Evolutionary conservation across 371 early-diverging fungal species (phyloP).

Genomic region (Mortierella sp.): DNA sequence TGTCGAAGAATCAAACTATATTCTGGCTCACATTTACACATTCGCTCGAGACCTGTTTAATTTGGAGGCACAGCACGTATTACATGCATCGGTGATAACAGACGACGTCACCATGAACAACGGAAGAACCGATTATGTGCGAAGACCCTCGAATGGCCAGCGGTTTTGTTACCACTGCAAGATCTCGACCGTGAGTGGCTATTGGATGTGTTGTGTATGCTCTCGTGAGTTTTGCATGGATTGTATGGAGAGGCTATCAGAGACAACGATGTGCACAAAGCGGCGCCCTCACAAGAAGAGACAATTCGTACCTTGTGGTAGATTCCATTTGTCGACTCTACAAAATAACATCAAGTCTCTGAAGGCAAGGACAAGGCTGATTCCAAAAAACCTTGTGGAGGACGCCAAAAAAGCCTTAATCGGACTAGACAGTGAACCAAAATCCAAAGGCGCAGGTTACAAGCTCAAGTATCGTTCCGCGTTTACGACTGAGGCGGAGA

Average conservation of each 20-base stretch:
- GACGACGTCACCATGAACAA: neutral
- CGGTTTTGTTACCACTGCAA: constrained; percentile 67
- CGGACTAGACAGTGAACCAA: neutral
- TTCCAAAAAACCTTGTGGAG: neutral
- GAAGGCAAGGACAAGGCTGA: neutral
- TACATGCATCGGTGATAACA: neutral
- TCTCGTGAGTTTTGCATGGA: constrained; percentile 67
- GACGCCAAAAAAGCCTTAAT: neutral
- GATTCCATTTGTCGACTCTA: constrained; percentile 27
- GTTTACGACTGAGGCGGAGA: constrained; percentile 5
- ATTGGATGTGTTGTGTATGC: constrained; percentile 68
- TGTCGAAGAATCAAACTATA: neutral
- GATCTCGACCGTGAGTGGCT: constrained; percentile 60
- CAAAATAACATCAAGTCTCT: constrained; percentile 30
- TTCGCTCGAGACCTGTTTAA: neutral
- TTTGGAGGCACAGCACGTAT: neutral
- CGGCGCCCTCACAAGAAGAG: constrained; percentile 31
- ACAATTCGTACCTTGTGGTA: constrained; percentile 58
- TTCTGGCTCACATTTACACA: neutral
- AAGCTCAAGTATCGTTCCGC: neutral
- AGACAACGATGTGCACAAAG: constrained; percentile 21
- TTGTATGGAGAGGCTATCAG: constrained; percentile 57
- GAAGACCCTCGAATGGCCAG: constrained; percentile 16
- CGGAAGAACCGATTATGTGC: constrained; percentile 6
- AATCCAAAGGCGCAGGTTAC: neutral